Base-by-base conservation (phyloP, 179 eudicot species). In the Beta macrorhiza region DNA sequence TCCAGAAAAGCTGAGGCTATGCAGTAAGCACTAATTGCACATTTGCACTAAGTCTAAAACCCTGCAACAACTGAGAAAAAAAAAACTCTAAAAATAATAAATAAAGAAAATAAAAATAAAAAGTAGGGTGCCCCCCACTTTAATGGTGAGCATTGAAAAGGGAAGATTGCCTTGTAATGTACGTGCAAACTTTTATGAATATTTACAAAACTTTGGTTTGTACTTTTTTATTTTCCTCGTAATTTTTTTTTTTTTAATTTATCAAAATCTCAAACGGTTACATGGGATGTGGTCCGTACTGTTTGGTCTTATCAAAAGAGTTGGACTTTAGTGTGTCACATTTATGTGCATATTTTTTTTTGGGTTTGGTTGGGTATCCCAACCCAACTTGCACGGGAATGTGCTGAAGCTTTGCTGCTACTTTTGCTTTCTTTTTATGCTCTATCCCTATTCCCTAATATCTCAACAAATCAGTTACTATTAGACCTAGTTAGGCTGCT, bases 311-410 rank as follows among this genome's bases (percentile, higher is more conserved):
- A 82, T 76, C 80, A 76, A 83, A 42, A 55, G 79, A 5, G 52
- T 78, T 78, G 68, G 76, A 69, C 25, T 81, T 81, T 81, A 44
- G 37, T 42, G 65, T 63, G 29, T 56, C 57, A 42, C 47, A 42
- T 62, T 62, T 49, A 73, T 58, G 63, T 80, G 25, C 56, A 64
- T 75, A 32, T 75, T 74, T 72, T 70, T 45, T 51, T 72, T 25
- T 25, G 53, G 61, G 47, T 49, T 49, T 49, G 53, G 53, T 49
- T 9, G 53, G 53, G 53, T 49, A 5, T 49, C 53, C 53, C 53
- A 49, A 75, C 76, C 78, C 81, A 77, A 77, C 73, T 80, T 76
- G 81, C 86, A 84, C 83, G 86, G 77, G 83, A 84, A 44, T 84
- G 67, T 56, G 72, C 67, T 80, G 59, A 71, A 61, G 5, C 73